These are phyloP conservation scores for Fusarium circinatum DNA, from an alignment of 2,329 filamentous ascomycete species.

Conservation along the genomic window DNA sequence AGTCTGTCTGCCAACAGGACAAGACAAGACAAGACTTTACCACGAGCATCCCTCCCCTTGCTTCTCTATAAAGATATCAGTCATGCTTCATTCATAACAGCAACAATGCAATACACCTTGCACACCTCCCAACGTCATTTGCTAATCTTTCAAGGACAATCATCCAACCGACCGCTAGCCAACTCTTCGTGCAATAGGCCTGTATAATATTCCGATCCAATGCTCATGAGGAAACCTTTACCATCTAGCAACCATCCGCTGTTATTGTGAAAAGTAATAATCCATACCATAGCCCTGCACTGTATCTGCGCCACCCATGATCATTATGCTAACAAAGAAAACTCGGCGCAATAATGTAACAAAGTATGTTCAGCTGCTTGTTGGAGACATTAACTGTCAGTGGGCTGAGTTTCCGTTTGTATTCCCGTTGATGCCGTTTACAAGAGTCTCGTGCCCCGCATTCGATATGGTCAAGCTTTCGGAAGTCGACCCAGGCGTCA, in stretches of 20 bases:
- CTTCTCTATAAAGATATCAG: slow-evolving; percentile 19
- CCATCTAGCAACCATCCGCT: slow-evolving; percentile 19
- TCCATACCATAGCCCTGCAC: slow-evolving; percentile 28
- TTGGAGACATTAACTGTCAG: slow-evolving; percentile 13
- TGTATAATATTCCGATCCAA: slow-evolving; percentile 38
- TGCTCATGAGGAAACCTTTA: slow-evolving; percentile 17
- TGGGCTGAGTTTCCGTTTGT: slow-evolving; percentile 25
- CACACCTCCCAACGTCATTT: slow-evolving; percentile 6
- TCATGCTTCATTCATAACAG: slow-evolving; percentile 26
- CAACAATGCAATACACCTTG: slow-evolving; percentile 13
- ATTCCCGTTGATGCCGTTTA: slow-evolving; percentile 47
- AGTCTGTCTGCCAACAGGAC: background rate
- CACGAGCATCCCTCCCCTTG: slow-evolving; percentile 1
- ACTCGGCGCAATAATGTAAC: slow-evolving; percentile 38
- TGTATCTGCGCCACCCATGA: slow-evolving; percentile 43
- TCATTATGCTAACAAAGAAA: slow-evolving; percentile 44
- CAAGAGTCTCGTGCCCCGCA: slow-evolving; percentile 38
- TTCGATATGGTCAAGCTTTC: slow-evolving; percentile 27
- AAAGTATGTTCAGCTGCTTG: slow-evolving; percentile 18
- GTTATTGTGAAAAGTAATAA: slow-evolving; percentile 35
- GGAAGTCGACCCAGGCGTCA: slow-evolving; percentile 27
- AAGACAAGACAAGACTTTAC: slow-evolving; percentile 4
- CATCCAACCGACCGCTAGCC: slow-evolving; percentile 36
- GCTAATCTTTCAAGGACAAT: slow-evolving; percentile 21
- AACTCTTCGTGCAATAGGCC: slow-evolving; percentile 15